Base-by-base conservation (phyloP, 192 early-diverging fungal genomes). In the Coemansia erecta region DNA sequence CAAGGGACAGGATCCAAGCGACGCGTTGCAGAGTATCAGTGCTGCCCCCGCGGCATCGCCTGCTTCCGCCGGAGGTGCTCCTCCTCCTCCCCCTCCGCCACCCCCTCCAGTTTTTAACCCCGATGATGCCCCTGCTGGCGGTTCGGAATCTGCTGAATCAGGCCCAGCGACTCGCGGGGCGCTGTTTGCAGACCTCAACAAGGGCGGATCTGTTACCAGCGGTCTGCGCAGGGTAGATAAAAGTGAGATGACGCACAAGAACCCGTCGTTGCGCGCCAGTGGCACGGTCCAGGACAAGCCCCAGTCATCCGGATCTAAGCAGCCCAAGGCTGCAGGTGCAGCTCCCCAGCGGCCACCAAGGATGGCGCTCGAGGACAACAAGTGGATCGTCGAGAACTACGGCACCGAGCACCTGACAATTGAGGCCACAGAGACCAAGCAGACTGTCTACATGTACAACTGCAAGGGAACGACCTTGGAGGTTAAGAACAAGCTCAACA, bases 221-320 rank as follows among this genome's bases (percentile, higher is more conserved):
- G 89, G 89, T n/a, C 78, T 99, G 65, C 87, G 90, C 50, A 95
- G 96, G 73, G 97, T 99, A 2, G 94, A 95, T 58, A 90, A 88
- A 74, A 85, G 83, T 59, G 88, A 98, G 73, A 98, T 97, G 96
- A 98, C 94, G 13, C 96, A 98, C 83, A 98, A 98, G 79, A 98
- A 98, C 85, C 96, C 96, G 1, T 82, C 83, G 14, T 72, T 98
- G 18, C 87, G 96, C 31, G 84, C 83, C 7, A 70, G 77, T 37
- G 75, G 83, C 31, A 66, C 83, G 19, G 90, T 92, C n/a, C 68
- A 56, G 46, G 49, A 24, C 28, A 41, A 57, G 17, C 58, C 66
- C 26, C 45, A 42, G 21, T 15, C 47, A 14, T 33, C 39, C 15
- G 33, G 51, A 12, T 12, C 35, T 37, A 37, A 37, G 8, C 35